Evolutionary conservation across 2,329 filamentous ascomycete species (phyloP).

Genomic region (Penicillium sp.): DNA sequence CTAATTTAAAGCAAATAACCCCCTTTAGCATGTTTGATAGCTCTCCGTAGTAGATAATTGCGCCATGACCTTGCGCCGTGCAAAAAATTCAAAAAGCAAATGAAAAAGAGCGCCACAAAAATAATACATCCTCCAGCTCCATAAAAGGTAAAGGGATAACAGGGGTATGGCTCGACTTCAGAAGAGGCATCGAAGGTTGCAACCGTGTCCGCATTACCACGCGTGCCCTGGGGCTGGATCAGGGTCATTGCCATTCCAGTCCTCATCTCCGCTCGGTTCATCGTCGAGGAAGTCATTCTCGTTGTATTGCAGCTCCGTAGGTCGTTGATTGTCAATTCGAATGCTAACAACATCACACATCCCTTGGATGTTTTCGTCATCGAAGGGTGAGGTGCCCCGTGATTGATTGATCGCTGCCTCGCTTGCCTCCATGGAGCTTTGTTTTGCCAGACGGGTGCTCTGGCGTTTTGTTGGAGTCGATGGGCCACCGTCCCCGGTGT

Average conservation of each 20-base stretch:
- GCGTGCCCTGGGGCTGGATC: conserved; percentile 25
- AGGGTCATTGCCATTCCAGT: conserved; percentile 58
- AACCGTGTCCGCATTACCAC: conserved; percentile 16
- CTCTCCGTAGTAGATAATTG: neutral
- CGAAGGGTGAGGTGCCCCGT: neutral
- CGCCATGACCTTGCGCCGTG: neutral
- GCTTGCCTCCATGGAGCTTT: conserved; percentile 29
- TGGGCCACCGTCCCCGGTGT: conserved; percentile 13
- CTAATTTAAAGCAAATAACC: neutral
- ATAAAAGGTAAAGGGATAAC: neutral
- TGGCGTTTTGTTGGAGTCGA: conserved; percentile 38
- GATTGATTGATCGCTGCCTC: conserved; percentile 14
- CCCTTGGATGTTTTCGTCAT: conserved; percentile 49
- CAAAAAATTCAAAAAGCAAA: neutral
- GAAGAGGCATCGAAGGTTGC: neutral
- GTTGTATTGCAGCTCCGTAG: conserved; percentile 59
- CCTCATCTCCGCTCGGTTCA: conserved; percentile 62
- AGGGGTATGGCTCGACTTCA: neutral
- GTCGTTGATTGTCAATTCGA: conserved; percentile 63
- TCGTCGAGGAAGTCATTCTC: conserved; percentile 64
- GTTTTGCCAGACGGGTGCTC: conserved; percentile 40
- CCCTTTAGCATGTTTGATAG: neutral
- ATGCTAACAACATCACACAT: conserved; percentile 62
- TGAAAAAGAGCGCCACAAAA: neutral
- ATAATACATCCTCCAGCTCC: too few species aligned